These are phyloP conservation scores for Claviceps arundinis DNA, from an alignment of 2,329 filamentous ascomycete species.

Conservation along the genomic window DNA sequence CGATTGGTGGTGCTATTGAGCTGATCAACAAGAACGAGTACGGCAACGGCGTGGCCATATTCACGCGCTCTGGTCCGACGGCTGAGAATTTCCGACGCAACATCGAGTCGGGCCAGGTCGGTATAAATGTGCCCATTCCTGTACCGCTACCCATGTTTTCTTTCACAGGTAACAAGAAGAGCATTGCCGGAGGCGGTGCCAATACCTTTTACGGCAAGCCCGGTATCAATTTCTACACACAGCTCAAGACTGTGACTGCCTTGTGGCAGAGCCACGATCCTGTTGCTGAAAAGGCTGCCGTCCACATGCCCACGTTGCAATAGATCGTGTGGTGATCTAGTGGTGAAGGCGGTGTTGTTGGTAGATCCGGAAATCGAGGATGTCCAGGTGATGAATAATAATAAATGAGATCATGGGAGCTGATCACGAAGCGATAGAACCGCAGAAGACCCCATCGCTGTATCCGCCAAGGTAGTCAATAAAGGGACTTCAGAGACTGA, in stretches of 20 bases:
- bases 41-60: conserved; percentile 76
- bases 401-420: no score
- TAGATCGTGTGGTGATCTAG: conserved; percentile 6
- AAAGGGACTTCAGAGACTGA: no score
- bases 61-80: conserved; percentile 64
- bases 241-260: conserved; percentile 93
- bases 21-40: conserved; percentile 80
- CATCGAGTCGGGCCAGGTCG: conserved; percentile 76
- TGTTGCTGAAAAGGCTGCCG: conserved; percentile 69
- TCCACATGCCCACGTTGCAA: conserved; percentile 63
- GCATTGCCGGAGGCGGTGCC: conserved; percentile 77
- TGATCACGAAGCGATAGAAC: no score
- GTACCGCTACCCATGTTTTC: conserved; percentile 60
- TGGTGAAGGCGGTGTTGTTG: no score
- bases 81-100: conserved; percentile 66
- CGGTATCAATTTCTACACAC: conserved; percentile 89
- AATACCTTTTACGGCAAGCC: conserved; percentile 93
- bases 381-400: no score
- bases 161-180: conserved; percentile 75
- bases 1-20: conserved; percentile 66
- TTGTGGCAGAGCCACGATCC: conserved; percentile 82
- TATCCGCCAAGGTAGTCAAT: no score
- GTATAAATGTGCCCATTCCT: conserved; percentile 72
- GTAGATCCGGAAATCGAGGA: no score
- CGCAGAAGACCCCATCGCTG: no score